phyloP scores from a whole-genome alignment of 148 eudicot genomes.

The Persicaria tinctoria region DNA sequence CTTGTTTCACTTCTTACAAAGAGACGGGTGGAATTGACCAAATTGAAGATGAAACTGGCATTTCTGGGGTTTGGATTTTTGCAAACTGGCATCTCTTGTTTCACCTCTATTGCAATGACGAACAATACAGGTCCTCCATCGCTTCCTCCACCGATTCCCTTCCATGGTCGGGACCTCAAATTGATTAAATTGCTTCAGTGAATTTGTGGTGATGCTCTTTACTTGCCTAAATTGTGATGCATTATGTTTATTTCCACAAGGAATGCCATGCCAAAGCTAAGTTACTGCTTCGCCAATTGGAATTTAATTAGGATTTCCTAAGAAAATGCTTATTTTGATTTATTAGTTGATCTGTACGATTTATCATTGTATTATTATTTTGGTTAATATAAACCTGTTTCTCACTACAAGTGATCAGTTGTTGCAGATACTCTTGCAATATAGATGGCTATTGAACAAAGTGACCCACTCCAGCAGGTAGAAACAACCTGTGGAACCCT shows the following conservation, averaged over 20 bases:
- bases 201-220: too few relatives aligned
- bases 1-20: too few relatives aligned
- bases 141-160: too few relatives aligned
- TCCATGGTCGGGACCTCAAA: background rate
- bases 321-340: background rate
- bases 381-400: background rate
- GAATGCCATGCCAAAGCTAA: background rate
- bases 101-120: too few relatives aligned
- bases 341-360: background rate
- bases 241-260: too few relatives aligned
- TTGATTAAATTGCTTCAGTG: background rate
- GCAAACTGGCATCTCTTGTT: too few relatives aligned
- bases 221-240: background rate
- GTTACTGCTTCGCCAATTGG: too few relatives aligned
- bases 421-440: background rate
- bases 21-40: too few relatives aligned
- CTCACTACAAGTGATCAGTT: background rate
- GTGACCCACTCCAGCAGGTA: conserved; percentile 28
- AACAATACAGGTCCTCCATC: too few relatives aligned
- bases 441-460: conserved; percentile 25
- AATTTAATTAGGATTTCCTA: too few relatives aligned
- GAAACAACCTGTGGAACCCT: conserved; percentile 44
- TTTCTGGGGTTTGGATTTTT: too few relatives aligned
- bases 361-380: background rate
- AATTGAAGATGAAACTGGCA: too few relatives aligned